phyloP scores from a whole-genome alignment of 106 monocot species.

The Amphibolis antarctica region DNA sequence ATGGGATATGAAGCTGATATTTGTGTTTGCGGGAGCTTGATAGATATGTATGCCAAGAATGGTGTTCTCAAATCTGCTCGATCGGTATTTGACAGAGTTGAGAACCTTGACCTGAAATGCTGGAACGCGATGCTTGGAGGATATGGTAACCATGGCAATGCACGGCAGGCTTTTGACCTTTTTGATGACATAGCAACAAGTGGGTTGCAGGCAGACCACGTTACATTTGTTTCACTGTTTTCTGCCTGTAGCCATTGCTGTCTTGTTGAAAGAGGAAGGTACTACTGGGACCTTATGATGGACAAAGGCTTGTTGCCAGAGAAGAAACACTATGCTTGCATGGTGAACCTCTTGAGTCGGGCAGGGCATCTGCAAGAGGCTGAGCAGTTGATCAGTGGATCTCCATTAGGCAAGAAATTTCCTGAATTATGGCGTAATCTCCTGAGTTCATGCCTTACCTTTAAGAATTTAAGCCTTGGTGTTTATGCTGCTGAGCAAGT shows the following conservation, averaged over 20 bases:
- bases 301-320: slow-evolving; percentile 42
- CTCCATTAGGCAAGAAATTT: slow-evolving; percentile 38
- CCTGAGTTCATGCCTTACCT: slow-evolving; percentile 52
- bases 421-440: slow-evolving; percentile 69
- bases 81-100: slow-evolving; percentile 30
- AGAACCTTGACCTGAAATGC: slow-evolving; percentile 61
- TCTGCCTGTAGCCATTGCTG: slow-evolving; percentile 71
- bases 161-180: slow-evolving; percentile 48
- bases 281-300: slow-evolving; percentile 73
- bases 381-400: slow-evolving; percentile 43
- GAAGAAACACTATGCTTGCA: slow-evolving; percentile 74
- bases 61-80: slow-evolving; percentile 40
- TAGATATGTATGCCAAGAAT: slow-evolving; percentile 92
- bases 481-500: slow-evolving; percentile 40
- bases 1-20: slow-evolving; percentile 47
- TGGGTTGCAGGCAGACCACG: slow-evolving; percentile 51
- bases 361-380: slow-evolving; percentile 57
- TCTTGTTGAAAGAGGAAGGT: slow-evolving; percentile 59
- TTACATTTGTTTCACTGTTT: slow-evolving; percentile 66
- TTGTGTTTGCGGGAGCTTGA: slow-evolving; percentile 53
- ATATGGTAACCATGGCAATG: slow-evolving; percentile 58
- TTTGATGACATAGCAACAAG: slow-evolving; percentile 38
- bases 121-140: slow-evolving; percentile 89
- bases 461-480: slow-evolving; percentile 40
- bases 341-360: slow-evolving; percentile 60